These are phyloP conservation scores for Chaetomium cochliodes DNA, from an alignment of 495 filamentous ascomycete genomes.

Conservation along the genomic window DNA sequence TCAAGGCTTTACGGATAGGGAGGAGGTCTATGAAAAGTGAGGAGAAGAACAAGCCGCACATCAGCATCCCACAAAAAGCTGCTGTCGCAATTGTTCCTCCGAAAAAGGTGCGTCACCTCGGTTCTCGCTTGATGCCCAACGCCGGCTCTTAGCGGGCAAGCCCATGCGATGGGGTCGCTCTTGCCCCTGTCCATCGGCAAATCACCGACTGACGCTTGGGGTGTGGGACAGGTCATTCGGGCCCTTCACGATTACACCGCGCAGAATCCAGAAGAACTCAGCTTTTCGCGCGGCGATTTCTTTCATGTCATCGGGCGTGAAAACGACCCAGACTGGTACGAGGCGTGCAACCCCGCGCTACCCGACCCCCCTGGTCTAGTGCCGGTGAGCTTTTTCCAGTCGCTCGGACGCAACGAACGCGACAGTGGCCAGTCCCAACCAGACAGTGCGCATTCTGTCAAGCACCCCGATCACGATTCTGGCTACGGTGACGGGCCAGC, in stretches of 20 bases:
- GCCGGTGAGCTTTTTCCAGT: slow-evolving; percentile 88
- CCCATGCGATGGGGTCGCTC: slow-evolving; percentile 7
- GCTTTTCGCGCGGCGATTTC: slow-evolving; percentile 92
- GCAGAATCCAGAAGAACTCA: slow-evolving; percentile 72
- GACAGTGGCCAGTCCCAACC: slow-evolving; percentile 77
- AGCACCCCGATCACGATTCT: slow-evolving; percentile 65
- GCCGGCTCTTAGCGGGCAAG: not conserved
- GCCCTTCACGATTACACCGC: slow-evolving; percentile 91
- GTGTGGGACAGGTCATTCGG: slow-evolving; percentile 75
- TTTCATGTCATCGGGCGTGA: slow-evolving; percentile 98
- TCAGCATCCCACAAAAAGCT: slow-evolving; percentile 87
- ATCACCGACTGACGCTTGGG: slow-evolving; percentile 36
- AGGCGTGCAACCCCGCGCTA: slow-evolving; percentile 93
- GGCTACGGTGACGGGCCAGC: slow-evolving; percentile 70
- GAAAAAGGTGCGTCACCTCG: slow-evolving; percentile 73
- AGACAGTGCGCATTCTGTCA: slow-evolving; percentile 56
- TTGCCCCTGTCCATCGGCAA: not conserved
- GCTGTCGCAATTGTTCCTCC: slow-evolving; percentile 94
- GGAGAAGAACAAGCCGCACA: slow-evolving; percentile 72
- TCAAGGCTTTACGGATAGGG: slow-evolving; percentile 60
- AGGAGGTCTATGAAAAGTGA: slow-evolving; percentile 85
- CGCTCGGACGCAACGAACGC: slow-evolving; percentile 84
- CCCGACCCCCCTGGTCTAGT: slow-evolving; percentile 87
- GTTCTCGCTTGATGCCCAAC: slow-evolving; percentile 21
- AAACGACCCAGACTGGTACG: slow-evolving; percentile 94